Percentiles rank a stretch among this genome's conserved stretches.
Evolutionary conservation across 2,329 filamentous ascomycete species (phyloP).

Genomic region (Aspergillus floridensis): DNA sequence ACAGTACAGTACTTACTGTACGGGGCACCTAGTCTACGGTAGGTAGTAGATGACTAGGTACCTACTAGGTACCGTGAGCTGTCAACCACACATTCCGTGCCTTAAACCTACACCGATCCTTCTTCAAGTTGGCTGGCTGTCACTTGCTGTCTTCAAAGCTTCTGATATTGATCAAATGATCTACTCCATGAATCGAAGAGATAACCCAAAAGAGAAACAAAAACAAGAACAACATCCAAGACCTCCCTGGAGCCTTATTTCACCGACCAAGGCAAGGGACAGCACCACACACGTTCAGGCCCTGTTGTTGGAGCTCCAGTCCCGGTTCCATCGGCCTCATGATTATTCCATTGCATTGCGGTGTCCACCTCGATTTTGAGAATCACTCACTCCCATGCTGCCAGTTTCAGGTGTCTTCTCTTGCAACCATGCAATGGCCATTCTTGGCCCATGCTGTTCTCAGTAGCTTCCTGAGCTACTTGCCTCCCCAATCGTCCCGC

Average conservation of each 20-base stretch:
- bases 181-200: background rate
- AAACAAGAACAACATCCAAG: background rate
- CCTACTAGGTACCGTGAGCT: background rate
- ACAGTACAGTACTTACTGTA: background rate
- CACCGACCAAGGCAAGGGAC: conserved; percentile 5
- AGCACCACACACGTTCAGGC: conserved; percentile 5
- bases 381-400: too few relatives aligned
- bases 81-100: background rate
- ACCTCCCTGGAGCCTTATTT: background rate
- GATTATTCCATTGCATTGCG: background rate
- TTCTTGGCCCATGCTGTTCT: background rate
- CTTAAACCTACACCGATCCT: background rate
- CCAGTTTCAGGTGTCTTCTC: too few relatives aligned
- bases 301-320: background rate
- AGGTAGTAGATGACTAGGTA: too few relatives aligned
- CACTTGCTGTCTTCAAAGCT: background rate
- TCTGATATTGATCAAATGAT: background rate
- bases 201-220: background rate
- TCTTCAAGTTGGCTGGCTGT: background rate
- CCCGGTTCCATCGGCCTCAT: background rate
- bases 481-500: background rate
- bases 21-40: too few relatives aligned
- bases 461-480: background rate
- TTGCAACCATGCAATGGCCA: background rate
- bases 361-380: too few relatives aligned